Evolutionary conservation across 768 basidiomycete genomes (phyloP).

Genomic region (Hirschioporus abietinus): DNA sequence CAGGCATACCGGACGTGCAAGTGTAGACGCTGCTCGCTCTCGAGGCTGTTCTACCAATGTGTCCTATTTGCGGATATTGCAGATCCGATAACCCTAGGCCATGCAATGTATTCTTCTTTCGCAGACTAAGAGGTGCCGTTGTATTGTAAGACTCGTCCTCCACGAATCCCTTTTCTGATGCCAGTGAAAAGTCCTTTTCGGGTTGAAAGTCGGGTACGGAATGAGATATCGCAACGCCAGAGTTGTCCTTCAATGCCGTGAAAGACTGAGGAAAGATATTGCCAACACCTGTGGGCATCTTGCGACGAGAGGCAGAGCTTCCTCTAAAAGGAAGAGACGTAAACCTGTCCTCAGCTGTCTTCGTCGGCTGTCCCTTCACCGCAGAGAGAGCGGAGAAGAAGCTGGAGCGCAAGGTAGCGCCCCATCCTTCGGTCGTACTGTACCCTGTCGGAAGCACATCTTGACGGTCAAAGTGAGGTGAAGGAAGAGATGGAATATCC

Average conservation of each 20-base stretch:
- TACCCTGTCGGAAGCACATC: neutral
- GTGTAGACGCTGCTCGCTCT: conserved; percentile 1
- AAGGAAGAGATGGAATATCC: conserved; percentile 2
- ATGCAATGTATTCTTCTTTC: neutral
- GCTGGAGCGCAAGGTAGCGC: neutral
- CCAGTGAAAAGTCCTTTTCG: neutral
- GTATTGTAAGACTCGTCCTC: neutral
- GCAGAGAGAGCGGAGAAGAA: conserved; percentile 1
- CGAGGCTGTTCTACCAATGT: neutral
- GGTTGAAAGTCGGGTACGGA: neutral
- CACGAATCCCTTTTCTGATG: neutral
- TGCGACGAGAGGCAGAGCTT: neutral
- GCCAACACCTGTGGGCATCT: neutral
- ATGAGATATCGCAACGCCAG: neutral
- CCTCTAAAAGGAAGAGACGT: neutral
- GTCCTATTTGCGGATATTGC: neutral
- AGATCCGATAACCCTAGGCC: neutral
- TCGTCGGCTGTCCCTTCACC: neutral
- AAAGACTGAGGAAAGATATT: neutral
- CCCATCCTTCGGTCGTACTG: neutral
- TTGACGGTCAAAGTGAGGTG: neutral
- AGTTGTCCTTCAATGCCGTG: neutral
- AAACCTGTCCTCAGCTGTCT: neutral
- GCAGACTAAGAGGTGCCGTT: neutral
- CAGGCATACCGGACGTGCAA: neutral